Evolutionary conservation across 345 rosid genomes (phyloP).

Genomic region (Moringa oleifera): DNA sequence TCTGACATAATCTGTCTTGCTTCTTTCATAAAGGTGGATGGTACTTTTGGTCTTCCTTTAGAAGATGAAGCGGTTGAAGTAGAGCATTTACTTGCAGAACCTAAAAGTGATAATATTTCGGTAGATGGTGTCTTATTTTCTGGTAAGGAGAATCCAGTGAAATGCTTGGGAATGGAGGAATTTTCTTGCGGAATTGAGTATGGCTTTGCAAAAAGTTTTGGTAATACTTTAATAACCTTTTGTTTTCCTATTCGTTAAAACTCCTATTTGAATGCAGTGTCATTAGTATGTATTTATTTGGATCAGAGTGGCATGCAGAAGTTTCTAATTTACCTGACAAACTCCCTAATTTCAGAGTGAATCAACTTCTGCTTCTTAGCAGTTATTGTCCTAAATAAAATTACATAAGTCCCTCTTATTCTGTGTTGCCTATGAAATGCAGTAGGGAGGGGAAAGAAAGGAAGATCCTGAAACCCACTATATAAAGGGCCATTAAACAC

Average conservation of each 20-base stretch:
- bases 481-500: not conserved
- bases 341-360: too few relatives aligned
- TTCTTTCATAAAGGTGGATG: slow-evolving; percentile 36
- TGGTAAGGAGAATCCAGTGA: slow-evolving; percentile 43
- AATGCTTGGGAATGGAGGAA: slow-evolving; percentile 39
- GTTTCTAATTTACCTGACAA: too few relatives aligned
- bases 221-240: slow-evolving; percentile 29
- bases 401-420: not conserved
- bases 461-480: not conserved
- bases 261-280: slow-evolving; percentile 4
- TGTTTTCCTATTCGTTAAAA: slow-evolving; percentile 8
- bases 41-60: slow-evolving; percentile 29
- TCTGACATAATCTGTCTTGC: not conserved
- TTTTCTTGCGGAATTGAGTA: slow-evolving; percentile 41
- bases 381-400: too few relatives aligned
- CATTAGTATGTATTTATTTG: not conserved
- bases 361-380: not conserved
- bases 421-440: not conserved
- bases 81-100: slow-evolving; percentile 39
- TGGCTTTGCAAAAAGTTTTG: slow-evolving; percentile 31
- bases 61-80: slow-evolving; percentile 44
- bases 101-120: slow-evolving; percentile 38
- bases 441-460: not conserved
- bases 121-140: slow-evolving; percentile 49
- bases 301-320: too few relatives aligned